phyloP scores from a whole-genome alignment of 495 filamentous ascomycete species.

The Annulohypoxylon bovei region DNA sequence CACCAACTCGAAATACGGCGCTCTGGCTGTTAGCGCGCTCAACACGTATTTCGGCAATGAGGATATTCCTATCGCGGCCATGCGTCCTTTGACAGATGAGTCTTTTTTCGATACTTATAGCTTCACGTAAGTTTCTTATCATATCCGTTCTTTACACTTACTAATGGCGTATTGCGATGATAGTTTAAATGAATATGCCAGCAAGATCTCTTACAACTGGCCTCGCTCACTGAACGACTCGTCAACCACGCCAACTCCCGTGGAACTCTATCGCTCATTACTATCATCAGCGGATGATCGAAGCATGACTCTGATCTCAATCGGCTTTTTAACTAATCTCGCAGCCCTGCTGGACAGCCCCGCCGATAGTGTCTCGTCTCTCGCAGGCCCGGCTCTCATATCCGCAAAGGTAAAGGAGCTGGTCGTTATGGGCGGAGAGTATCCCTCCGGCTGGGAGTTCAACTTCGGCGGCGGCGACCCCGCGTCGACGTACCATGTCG shows the following conservation, averaged over 20 bases:
- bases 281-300: constrained; percentile 47
- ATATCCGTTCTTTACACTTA: neutral
- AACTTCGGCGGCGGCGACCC: constrained; percentile 56
- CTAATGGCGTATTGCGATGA: neutral
- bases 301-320: constrained; percentile 56
- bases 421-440: constrained; percentile 59
- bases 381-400: constrained; percentile 51
- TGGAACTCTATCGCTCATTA: constrained; percentile 54
- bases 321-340: constrained; percentile 57
- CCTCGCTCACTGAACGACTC: constrained; percentile 46
- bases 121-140: constrained; percentile 47
- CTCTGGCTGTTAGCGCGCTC: constrained; percentile 53
- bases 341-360: constrained; percentile 53
- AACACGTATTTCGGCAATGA: constrained; percentile 54
- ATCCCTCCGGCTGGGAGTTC: constrained; percentile 54
- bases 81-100: constrained; percentile 51
- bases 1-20: constrained; percentile 54
- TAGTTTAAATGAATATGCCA: constrained; percentile 41
- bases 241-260: constrained; percentile 54
- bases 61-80: constrained; percentile 49
- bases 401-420: constrained; percentile 55
- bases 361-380: constrained; percentile 46
- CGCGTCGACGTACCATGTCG: constrained; percentile 46
- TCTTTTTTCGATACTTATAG: constrained; percentile 55
- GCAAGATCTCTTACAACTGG: constrained; percentile 56